A percentile compares a stretch with the other conserved stretches of the same genome.
Evolutionary conservation across 129 eudicot genomes (phyloP).

Genomic region (Silybum marianum): DNA sequence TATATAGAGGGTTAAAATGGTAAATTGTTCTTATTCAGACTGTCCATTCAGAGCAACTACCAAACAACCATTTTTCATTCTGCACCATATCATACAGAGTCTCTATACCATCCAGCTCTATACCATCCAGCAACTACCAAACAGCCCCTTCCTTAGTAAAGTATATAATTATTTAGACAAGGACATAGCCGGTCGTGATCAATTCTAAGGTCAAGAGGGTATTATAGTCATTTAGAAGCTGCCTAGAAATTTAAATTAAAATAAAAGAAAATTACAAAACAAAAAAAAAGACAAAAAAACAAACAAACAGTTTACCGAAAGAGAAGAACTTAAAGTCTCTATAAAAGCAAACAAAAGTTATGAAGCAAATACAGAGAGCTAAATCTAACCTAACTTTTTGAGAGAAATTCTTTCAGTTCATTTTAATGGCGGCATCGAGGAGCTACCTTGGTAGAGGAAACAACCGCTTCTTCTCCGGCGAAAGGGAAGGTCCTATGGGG

Average conservation of each 20-base stretch:
- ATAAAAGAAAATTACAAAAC: not conserved
- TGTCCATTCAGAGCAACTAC: too few relatives aligned
- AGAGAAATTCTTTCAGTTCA: slow-evolving; percentile 3
- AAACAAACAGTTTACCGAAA: slow-evolving; percentile 2
- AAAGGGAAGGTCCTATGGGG: slow-evolving; percentile 14
- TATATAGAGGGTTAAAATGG: too few relatives aligned
- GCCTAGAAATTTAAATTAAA: slow-evolving; percentile 16
- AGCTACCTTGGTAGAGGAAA: slow-evolving; percentile 51
- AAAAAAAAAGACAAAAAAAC: not conserved
- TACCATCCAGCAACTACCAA: too few relatives aligned
- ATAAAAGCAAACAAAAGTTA: slow-evolving; percentile 43
- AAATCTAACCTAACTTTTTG: slow-evolving; percentile 12
- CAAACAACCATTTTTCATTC: too few relatives aligned
- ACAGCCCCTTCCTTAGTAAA: too few relatives aligned
- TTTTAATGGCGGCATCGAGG: slow-evolving; percentile 57
- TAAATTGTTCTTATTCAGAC: too few relatives aligned
- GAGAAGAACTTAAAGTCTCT: slow-evolving; percentile 25
- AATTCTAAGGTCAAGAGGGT: not conserved
- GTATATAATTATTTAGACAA: not conserved
- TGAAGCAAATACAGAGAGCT: slow-evolving; percentile 18
- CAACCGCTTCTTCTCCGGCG: slow-evolving; percentile 50
- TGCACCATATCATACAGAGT: too few relatives aligned
- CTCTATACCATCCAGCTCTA: too few relatives aligned
- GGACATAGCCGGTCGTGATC: not conserved
- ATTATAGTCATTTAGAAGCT: not conserved